Base-by-base conservation (phyloP, 2,329 filamentous ascomycete genomes). In the Alternaria gansuensis region DNA sequence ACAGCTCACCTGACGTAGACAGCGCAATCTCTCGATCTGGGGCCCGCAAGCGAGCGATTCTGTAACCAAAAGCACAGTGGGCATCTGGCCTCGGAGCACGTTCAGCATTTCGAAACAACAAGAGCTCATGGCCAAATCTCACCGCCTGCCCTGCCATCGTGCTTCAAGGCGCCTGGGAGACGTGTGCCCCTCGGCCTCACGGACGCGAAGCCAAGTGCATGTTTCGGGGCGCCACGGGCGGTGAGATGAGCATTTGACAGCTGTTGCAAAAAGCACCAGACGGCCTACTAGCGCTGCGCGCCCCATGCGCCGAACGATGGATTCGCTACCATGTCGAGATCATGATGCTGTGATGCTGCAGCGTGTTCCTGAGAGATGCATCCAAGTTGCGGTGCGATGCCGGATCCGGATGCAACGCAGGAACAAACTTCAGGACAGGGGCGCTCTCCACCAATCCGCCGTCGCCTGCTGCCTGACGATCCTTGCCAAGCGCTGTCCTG, bases 221-320 rank as follows among this genome's bases (percentile, higher is more conserved):
- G 43, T 39, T 48, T 45, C 44, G 48, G 31, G 33, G 24, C 23
- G 55, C 55, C 55, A 54, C 43, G 51, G 29, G 55, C 44, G 29
- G 31, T 34, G 43, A 37, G 39, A 49, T 46, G 34, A 36, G 31
- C 44, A 57, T 49, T 54, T 54, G 58, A 60, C 58, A 60, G 58
- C 54, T 46, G 54, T 45, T 40, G 33, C 43, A 51, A 57, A 58
- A 60, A 53, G 54, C 54, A 60, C 41, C 40, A 48, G 54, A 45
- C 54, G 39, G 31, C 39, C 49, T 59, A 57, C 49, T 59, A 57
- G 56, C 63, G 55, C 57, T 41, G 51, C 62, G 56, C 58, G 57
- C 60, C 62, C 59, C 63, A 60, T 46, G 45, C 55, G 59, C 51
- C 51, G 49, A 54, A 57, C 54, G 54, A 50, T 59, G 61, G 59